Conservation (phyloP, 495 filamentous ascomycete species). For the Penicillium psychrofluorescens region DNA sequence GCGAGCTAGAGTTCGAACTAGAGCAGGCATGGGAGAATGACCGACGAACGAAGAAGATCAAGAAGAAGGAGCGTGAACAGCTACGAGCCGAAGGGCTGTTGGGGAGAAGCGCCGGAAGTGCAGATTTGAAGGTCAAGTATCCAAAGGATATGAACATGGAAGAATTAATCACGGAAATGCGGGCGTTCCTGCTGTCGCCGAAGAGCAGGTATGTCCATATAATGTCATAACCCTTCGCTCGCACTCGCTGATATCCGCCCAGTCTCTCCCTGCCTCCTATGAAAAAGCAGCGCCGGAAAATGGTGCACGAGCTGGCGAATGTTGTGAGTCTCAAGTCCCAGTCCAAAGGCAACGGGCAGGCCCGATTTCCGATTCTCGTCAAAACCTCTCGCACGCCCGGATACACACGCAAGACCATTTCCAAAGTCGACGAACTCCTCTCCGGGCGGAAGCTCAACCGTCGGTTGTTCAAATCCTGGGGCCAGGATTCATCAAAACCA, state of each 20-base stretch:
- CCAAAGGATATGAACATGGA: constrained; percentile 59
- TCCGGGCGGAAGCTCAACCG: constrained; percentile 24
- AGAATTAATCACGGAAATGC: constrained; percentile 67
- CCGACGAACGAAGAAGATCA: constrained; percentile 68
- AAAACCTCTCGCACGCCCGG: constrained; percentile 58
- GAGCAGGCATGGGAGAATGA: constrained; percentile 64
- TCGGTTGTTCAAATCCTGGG: constrained; percentile 26
- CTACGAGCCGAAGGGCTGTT: constrained; percentile 73
- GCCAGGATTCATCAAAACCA: constrained; percentile 11
- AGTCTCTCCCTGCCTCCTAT: constrained; percentile 81
- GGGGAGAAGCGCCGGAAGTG: constrained; percentile 53
- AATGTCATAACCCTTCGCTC: background rate
- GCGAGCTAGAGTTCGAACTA: constrained; percentile 61
- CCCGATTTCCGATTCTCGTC: constrained; percentile 68
- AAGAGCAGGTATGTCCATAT: constrained; percentile 50
- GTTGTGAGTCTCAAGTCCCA: constrained; percentile 72
- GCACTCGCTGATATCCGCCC: constrained; percentile 1
- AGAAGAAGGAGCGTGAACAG: constrained; percentile 73
- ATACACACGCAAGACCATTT: constrained; percentile 41
- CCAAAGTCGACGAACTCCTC: constrained; percentile 28
- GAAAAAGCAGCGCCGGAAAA: constrained; percentile 65
- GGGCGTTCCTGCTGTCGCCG: constrained; percentile 57
- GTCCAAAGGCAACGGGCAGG: constrained; percentile 66
- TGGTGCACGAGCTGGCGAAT: constrained; percentile 67
- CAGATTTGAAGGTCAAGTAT: constrained; percentile 68